Base-by-base conservation (phyloP, 805 yeast species). In the Wickerhamiella nectarea region DNA sequence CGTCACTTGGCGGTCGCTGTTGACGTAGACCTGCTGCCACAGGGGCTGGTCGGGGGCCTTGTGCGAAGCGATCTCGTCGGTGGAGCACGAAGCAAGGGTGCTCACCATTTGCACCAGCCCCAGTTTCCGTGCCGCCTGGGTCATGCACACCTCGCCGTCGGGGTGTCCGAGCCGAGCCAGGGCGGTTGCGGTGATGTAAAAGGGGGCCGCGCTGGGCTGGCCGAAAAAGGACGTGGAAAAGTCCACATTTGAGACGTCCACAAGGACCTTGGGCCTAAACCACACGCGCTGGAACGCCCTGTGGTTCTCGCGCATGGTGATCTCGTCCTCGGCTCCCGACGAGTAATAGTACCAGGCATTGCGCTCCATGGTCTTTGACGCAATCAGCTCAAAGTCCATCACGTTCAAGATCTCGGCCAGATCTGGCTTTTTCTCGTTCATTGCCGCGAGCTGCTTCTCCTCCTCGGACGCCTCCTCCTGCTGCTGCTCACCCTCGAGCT, bases 311-410 rank as follows among this genome's bases (percentile, higher is more conserved):
- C 97, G 72, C 56, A 82, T 59, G 2, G 95, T 73, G 52, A 89
- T 74, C 64, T 89, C 97, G 60, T 89, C 97, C 61, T 89, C 96
- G 14, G 94, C 72, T 8, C 89, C 97, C 28, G 86, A 75, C 3
- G 93, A 80, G 59, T 86, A 89, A 62, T 89, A 89, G 11, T 91
- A 91, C 93, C 96, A 83, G 0, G 91, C 96, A 25, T 74, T 72
- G 44, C 74, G 76, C 24, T 83, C 72, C 69, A 89, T 67, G 26
- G 83, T 80, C 47, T 77, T 72, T 41, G 84, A 70, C 3, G 97
- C 96, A 36, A 89, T 75, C 53, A 74, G 72, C 60, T 89, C 97
- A 57, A 89, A 86, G 60, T 89, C 97, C 53, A 76, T 78, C 47
- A 84, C 54, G 55, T 91, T 89, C 57, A 77, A 75, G 46, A 87